Base-by-base conservation (phyloP, 164 flowering plant species). In the Brasenia schreberi region DNA sequence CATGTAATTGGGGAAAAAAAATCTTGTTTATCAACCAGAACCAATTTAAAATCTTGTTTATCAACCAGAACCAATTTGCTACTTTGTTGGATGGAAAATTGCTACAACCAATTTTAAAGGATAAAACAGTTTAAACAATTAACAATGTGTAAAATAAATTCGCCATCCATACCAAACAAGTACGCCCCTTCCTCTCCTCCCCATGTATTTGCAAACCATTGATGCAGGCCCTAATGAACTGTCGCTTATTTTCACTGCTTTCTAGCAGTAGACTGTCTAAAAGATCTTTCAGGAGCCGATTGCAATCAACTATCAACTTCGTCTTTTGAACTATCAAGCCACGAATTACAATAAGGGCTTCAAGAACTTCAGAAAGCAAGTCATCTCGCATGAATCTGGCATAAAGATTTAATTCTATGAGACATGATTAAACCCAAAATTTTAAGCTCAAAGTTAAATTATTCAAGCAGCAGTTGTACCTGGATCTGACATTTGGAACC, bases 251-350 rank as follows among this genome's bases (percentile, higher is more conserved):
- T 74, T 95, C 94, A 72, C 85, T 83, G 82, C 94, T 95, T 80
- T 95, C 99, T 42, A 92, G 89, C 70, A 95, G 78, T 73, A 95
- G 98, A 70, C 97, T 78, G 62, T 95, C 98, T 3, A 95, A 78
- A 70, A 95, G 96, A 69, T 95, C 99, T 74, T 90, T 92, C 45
- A 95, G 72, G 65, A 92, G 92, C 64, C 82, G 83, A 75, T 88
- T 92, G 81, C 99, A 92, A 73, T 95, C 99, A 82, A 88, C 77
- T 19, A 92, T 95, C 66, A 95, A 76, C 81, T 95, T 95, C 44
- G 99, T 95, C 82, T 95, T 95, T 76, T 95, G 99, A 66, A 95
- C 96, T 72, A 95, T 79, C 74, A 95, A 79, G 59, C 99, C 94
- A 70, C 96, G 87, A 68, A 92, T 87, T 63, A 95, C 89, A 70